phyloP scores from a whole-genome alignment of 1,139 yeast genomes.

The Pneumocystis wakefieldiae region DNA sequence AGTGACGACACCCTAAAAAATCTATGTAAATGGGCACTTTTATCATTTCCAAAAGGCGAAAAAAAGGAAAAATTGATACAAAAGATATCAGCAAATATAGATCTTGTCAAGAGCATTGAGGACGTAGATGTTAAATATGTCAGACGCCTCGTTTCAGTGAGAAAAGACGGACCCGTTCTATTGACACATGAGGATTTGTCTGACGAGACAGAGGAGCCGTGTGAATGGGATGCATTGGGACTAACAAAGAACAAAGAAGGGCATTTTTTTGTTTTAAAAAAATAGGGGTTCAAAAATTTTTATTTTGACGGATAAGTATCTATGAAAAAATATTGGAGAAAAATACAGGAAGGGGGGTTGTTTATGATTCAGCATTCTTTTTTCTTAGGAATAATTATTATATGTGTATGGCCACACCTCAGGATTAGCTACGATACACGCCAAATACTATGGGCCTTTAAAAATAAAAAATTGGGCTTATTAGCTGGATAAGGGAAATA shows the following conservation, averaged over 20 bases:
- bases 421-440: too few species aligned
- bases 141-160: slow-evolving; percentile 18
- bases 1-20: background rate
- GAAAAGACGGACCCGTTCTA: background rate
- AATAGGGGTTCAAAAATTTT: background rate
- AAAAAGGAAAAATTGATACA: slow-evolving; percentile 14
- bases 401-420: too few species aligned
- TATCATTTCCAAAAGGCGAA: slow-evolving; percentile 5
- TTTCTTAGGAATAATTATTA: too few species aligned
- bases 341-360: too few species aligned
- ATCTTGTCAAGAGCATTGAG: slow-evolving; percentile 24
- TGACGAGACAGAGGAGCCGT: background rate
- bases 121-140: slow-evolving; percentile 23
- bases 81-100: slow-evolving; percentile 24
- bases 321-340: too few species aligned
- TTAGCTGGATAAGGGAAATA: too few species aligned
- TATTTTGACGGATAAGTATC: too few species aligned
- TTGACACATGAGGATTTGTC: background rate
- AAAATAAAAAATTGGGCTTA: too few species aligned
- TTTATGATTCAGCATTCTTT: too few species aligned
- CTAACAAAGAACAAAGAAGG: background rate
- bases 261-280: background rate
- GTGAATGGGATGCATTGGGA: background rate
- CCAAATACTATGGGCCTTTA: too few species aligned
- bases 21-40: slow-evolving; percentile 5